Evolutionary conservation across 2,329 filamentous ascomycete genomes (phyloP), one percentile per base, ranked within the genome.

Genomic region (Magnaporthales sp.): DNA sequence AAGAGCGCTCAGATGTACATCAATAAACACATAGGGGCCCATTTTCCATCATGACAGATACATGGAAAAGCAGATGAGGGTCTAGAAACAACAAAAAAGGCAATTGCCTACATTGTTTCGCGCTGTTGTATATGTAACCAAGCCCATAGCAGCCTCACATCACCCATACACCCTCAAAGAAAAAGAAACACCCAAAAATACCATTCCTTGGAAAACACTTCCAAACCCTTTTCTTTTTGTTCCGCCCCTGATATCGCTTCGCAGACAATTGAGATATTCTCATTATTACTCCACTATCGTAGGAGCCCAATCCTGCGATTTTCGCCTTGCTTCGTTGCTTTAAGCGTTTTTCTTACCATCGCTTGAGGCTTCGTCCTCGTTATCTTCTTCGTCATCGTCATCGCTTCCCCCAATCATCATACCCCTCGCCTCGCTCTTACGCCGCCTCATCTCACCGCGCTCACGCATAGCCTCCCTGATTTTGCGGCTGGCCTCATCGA

Each of bases 401-500:
- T 63, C 64, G 9, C 66, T 64, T 62, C 71, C 64, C 24, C 66
- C 62, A 29, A 71, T 70, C n/a, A 19, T 26, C 38, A 24, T 56
- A 24, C 68, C 67, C n/a, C 30, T 63, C 31, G 68, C 62, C 65
- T 73, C 76, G 69, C 82, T 86, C 80, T 81, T 84, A 70, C 80
- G 77, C 70, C 91, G 82, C 69, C 83, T 76, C 68, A 84, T 75
- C 74, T 89, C 84, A 2, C 89, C 89, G n/a, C 91, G 80, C 76
- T 93, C 89, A 71, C 84, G 82, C 91, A 98, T 96, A 4, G 92
- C 92, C 71, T 89, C 90, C 66, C 91, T 85, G 71, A 98, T 93
- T 80, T 91, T 92, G 77, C 87, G 86, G 74, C 87, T 93, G 2
- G 96, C 92, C 77, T 96, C 90, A 66, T 94, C 90, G 68, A 97